Conservation (phyloP, 23 red algal genomes). For the Chondrus crispus region DNA sequence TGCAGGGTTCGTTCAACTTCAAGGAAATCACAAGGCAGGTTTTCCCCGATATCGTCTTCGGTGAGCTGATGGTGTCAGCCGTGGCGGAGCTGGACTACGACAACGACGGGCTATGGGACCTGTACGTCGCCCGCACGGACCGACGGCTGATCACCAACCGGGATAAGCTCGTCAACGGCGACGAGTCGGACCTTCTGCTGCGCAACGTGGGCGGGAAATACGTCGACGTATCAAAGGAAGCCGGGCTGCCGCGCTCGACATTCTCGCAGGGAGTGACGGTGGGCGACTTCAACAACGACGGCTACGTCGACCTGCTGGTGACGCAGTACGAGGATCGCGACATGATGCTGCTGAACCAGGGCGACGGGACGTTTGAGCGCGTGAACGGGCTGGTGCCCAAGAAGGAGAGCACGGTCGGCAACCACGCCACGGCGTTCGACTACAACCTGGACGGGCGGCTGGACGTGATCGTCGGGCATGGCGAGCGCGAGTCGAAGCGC, state of each 20-base stretch:
- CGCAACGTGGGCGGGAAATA: slow-evolving; percentile 15
- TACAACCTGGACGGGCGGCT: slow-evolving; percentile 52
- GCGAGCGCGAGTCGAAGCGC: not conserved
- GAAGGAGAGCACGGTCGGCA: not conserved
- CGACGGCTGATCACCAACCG: not conserved
- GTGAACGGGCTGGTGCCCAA: not conserved
- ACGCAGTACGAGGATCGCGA: not conserved
- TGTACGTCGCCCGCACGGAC: not conserved
- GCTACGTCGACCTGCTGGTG: slow-evolving; percentile 47
- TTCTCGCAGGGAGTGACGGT: slow-evolving; percentile 36
- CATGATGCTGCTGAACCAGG: slow-evolving; percentile 34
- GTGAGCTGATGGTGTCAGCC: not conserved
- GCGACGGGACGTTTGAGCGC: slow-evolving; percentile 23
- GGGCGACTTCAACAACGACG: slow-evolving; percentile 67
- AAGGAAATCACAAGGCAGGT: not conserved
- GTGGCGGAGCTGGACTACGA: not conserved
- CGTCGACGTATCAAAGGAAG: slow-evolving; percentile 18
- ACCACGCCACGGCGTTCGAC: slow-evolving; percentile 40
- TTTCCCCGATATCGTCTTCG: not conserved
- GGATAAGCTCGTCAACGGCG: not conserved
- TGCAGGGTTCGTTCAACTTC: not conserved
- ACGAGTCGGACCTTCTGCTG: not conserved
- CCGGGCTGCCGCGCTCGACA: not conserved
- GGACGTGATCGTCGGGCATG: slow-evolving; percentile 41
- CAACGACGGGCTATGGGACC: not conserved